Conservation (phyloP, 257 asterid species). For the Penstemon barbatus region DNA sequence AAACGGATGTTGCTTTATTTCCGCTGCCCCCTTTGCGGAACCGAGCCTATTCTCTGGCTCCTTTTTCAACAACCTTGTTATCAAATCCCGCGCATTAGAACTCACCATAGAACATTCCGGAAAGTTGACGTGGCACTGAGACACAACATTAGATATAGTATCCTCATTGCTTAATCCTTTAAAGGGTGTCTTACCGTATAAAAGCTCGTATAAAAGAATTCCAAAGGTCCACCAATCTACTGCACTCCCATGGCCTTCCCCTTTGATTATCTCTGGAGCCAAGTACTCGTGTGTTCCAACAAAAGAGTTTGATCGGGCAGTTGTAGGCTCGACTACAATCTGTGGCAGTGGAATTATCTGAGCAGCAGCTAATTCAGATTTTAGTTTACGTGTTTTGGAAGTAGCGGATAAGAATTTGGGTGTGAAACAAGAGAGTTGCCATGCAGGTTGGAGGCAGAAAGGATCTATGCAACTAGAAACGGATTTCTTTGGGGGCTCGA, state of each 20-base stretch:
- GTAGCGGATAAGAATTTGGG: slow-evolving; percentile 58
- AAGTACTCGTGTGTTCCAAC: slow-evolving; percentile 92
- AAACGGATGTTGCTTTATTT: slow-evolving; percentile 76
- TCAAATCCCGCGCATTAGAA: slow-evolving; percentile 63
- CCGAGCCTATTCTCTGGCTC: slow-evolving; percentile 78
- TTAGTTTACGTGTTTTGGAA: slow-evolving; percentile 56
- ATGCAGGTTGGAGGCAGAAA: slow-evolving; percentile 81
- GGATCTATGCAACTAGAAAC: slow-evolving; percentile 75
- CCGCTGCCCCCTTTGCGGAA: slow-evolving; percentile 69
- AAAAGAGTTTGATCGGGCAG: slow-evolving; percentile 80
- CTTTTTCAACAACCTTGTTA: slow-evolving; percentile 58
- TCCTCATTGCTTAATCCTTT: slow-evolving; percentile 66
- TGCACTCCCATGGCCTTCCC: slow-evolving; percentile 89
- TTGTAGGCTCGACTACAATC: slow-evolving; percentile 75
- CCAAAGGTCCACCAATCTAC: slow-evolving; percentile 98
- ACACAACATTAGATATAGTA: slow-evolving; percentile 69
- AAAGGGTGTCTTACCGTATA: slow-evolving; percentile 80
- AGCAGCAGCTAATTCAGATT: slow-evolving; percentile 50
- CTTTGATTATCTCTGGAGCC: slow-evolving; percentile 87
- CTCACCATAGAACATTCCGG: slow-evolving; percentile 62
- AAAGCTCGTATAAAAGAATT: slow-evolving; percentile 67
- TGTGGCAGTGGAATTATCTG: slow-evolving; percentile 72
- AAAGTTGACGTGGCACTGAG: slow-evolving; percentile 53
- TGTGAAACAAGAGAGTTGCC: slow-evolving; percentile 75
- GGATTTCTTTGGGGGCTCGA: slow-evolving; percentile 50